Evolutionary conservation across 192 early-diverging fungal genomes (phyloP).

Genomic region (Spizellomyces sp.): DNA sequence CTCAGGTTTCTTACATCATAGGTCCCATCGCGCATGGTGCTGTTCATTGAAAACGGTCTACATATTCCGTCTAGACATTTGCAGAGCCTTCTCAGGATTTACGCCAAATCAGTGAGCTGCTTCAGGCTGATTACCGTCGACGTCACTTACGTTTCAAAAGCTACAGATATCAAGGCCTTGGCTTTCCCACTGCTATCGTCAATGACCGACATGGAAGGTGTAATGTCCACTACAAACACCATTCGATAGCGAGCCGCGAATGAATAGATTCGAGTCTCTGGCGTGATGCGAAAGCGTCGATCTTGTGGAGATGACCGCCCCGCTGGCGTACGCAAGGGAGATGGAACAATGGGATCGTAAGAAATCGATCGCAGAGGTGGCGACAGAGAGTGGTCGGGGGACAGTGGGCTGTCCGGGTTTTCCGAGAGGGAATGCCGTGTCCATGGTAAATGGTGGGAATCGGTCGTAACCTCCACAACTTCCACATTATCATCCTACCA

Average conservation of each 20-base stretch:
- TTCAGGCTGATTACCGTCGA: not conserved
- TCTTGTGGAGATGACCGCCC: not conserved
- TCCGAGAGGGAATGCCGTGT: not conserved
- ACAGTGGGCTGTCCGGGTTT: constrained; percentile 3
- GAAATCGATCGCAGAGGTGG: not conserved
- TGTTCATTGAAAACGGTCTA: constrained; percentile 43
- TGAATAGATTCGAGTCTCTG: constrained; percentile 64
- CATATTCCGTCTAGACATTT: constrained; percentile 53
- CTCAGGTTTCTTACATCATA: constrained; percentile 12
- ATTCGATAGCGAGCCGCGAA: constrained; percentile 61
- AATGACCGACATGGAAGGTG: constrained; percentile 62
- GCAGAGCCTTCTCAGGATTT: constrained; percentile 38
- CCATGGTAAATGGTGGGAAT: not conserved
- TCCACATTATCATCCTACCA: constrained; percentile 1
- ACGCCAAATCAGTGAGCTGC: not conserved
- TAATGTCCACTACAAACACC: constrained; percentile 72
- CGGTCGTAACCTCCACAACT: not conserved
- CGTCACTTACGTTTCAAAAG: constrained; percentile 50
- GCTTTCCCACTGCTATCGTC: constrained; percentile 40
- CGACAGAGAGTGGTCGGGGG: not conserved
- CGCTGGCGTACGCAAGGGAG: not conserved
- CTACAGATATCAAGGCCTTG: constrained; percentile 39
- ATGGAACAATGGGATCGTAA: not conserved
- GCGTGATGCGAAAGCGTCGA: constrained; percentile 48
- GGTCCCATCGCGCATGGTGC: constrained; percentile 27